A percentile compares a stretch with the other conserved stretches of the same genome.
Conservation (phyloP, 192 early-diverging fungal species). For the Mortierella claussenii region DNA sequence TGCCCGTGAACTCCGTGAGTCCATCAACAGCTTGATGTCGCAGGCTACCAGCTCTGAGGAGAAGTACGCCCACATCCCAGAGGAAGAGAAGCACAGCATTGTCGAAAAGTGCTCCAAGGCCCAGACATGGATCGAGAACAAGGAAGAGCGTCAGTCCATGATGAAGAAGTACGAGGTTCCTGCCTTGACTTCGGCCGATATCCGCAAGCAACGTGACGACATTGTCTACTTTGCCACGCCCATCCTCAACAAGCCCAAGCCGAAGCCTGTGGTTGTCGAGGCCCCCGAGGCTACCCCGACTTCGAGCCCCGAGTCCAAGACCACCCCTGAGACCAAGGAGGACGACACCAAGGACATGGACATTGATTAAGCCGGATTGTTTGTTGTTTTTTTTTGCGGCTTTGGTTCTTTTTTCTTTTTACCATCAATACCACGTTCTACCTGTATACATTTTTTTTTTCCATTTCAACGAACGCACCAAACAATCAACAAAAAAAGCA, state of each 20-base stretch:
- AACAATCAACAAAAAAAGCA: no score
- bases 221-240: conserved; percentile 79
- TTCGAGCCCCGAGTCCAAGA: conserved; percentile 16
- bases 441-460: no score
- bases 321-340: conserved; percentile 32
- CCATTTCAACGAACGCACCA: no score
- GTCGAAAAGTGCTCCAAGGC: conserved; percentile 80
- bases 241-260: conserved; percentile 86
- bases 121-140: conserved; percentile 90
- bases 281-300: conserved; percentile 6
- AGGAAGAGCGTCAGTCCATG: conserved; percentile 78
- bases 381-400: neutral
- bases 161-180: conserved; percentile 81
- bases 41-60: conserved; percentile 84
- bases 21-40: conserved; percentile 76
- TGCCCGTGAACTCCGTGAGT: conserved; percentile 84
- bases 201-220: conserved; percentile 78
- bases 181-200: conserved; percentile 74
- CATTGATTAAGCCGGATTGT: conserved; percentile 21
- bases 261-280: conserved; percentile 50
- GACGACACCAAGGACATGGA: conserved; percentile 44
- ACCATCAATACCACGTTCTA: no score
- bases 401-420: no score
- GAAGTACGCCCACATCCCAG: conserved; percentile 87
- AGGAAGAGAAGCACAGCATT: conserved; percentile 87